These are phyloP conservation scores for Chrysanthemum lavandulifolium DNA, from an alignment of 129 eudicot species.

Conservation along the genomic window DNA sequence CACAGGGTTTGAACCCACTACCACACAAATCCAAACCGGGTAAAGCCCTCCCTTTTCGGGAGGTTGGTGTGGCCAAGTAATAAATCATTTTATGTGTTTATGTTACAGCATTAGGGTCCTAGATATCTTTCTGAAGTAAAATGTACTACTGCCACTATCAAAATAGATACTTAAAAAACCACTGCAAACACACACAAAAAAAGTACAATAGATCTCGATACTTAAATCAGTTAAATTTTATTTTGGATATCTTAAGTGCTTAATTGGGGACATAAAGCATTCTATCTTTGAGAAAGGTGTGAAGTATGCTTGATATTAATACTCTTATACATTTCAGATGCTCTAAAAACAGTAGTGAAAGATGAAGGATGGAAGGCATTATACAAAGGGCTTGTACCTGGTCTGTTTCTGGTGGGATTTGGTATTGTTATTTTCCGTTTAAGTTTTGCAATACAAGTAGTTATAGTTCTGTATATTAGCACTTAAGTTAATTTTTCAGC, in stretches of 20 bases:
- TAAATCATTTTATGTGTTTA: too few relatives aligned
- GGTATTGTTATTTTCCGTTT: conserved; percentile 16
- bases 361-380: conserved; percentile 95
- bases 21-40: too few relatives aligned
- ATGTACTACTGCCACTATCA: conserved; percentile 7
- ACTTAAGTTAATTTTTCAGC: not conserved
- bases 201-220: not conserved
- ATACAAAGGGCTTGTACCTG: conserved; percentile 83
- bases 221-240: not conserved
- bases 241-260: not conserved
- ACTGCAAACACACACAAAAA: not conserved
- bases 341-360: conserved; percentile 80
- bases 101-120: too few relatives aligned
- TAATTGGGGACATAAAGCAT: not conserved
- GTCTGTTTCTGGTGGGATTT: conserved; percentile 78
- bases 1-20: too few relatives aligned
- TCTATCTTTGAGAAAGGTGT: not conserved
- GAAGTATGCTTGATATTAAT: not conserved
- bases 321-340: conserved; percentile 52
- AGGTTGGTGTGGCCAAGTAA: too few relatives aligned
- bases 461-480: not conserved
- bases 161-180: not conserved
- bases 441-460: not conserved
- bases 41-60: too few relatives aligned
- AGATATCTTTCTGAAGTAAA: not conserved